Base-by-base conservation (phyloP, 768 basidiomycete genomes). In the Trametes cingulata region DNA sequence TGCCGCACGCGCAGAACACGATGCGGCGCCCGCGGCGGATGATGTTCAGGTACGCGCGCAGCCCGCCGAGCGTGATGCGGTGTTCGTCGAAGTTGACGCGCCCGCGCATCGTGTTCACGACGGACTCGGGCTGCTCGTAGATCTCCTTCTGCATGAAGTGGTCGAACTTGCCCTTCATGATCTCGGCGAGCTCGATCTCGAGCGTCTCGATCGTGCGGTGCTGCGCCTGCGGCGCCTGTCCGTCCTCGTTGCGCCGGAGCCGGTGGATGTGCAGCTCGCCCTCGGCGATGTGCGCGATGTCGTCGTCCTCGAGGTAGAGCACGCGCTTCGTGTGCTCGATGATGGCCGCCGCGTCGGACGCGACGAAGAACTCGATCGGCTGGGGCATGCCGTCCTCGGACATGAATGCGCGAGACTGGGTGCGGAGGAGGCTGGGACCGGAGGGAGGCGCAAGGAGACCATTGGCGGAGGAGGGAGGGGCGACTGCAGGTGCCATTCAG, bases 131-230 rank as follows among this genome's bases (percentile, higher is more conserved):
- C 74, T 98, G 96, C 72, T 98, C 93, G 80, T 94, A 98, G 68
- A 98, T 98, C 76, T 99, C 97, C 80, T 99, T 99, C 75, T 98
- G 96, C 97, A 99, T 99, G 79, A 99, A 99, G 72, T 96, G 95
- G 72, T 93, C 93, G 73, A 98, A 99, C 76, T 95, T 93, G 72
- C 97, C 97, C 83, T 99, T 99, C 97, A 98, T 98, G 79, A 99
- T 98, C 66, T 96, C 97, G n/a, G 96, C 96, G 46, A 99, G 85
- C 76, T 99, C 97, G 65, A 99, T 87, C 77, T 98, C 97, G 67
- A 99, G 86, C 6, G 95, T 97, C 79, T 98, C 97, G 75, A 99
- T 98, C 65, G 85, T 93, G 66, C 97, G 91, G 35, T 94, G 96
- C 24, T 83, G 79, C 19, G 87, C 79, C 13, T 84, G 82, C 67